Conservation (phyloP, 768 basidiomycete species). For the Rhodosporidiobolus sp. region DNA sequence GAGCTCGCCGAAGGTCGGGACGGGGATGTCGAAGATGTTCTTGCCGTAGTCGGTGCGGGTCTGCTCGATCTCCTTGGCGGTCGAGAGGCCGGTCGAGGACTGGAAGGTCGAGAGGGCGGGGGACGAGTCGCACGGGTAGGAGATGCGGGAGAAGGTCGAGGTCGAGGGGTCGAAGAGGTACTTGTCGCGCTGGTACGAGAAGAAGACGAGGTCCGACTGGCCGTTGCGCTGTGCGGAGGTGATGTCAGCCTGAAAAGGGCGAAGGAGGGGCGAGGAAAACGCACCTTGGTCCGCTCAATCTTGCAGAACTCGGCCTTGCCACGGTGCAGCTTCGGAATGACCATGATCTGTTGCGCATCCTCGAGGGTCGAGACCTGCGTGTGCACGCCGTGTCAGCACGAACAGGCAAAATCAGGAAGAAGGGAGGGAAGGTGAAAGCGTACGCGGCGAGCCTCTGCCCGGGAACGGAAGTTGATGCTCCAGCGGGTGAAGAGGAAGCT, state of each 20-base stretch:
- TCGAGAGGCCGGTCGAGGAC: conserved; percentile 55
- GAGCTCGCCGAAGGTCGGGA: conserved; percentile 86
- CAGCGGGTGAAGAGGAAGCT: conserved; percentile 88
- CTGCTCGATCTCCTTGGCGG: conserved; percentile 54
- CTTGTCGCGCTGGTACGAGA: conserved; percentile 92
- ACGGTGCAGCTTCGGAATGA: conserved; percentile 36
- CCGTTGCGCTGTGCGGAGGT: conserved; percentile 50
- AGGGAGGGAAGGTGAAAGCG: conserved; percentile 40
- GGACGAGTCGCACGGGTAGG: conserved; percentile 76
- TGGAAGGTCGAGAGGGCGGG: conserved; percentile 56
- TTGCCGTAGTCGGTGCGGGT: conserved; percentile 72
- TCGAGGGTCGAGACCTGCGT: conserved; percentile 23
- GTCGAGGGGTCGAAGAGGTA: conserved; percentile 65
- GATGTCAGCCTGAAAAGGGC: not conserved
- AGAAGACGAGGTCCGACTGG: conserved; percentile 60
- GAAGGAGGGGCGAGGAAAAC: not conserved
- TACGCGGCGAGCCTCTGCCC: conserved; percentile 75
- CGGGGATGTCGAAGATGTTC: conserved; percentile 95
- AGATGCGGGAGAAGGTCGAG: conserved; percentile 71
- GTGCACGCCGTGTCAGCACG: conserved; percentile 58
- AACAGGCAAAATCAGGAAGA: conserved; percentile 53
- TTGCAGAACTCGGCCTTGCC: conserved; percentile 39
- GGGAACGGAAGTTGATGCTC: conserved; percentile 73
- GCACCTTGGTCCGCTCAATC: conserved; percentile 34
- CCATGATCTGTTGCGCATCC: conserved; percentile 28